Evolutionary conservation across 345 rosid species (phyloP).

Genomic region (Eucalyptus polybractea): DNA sequence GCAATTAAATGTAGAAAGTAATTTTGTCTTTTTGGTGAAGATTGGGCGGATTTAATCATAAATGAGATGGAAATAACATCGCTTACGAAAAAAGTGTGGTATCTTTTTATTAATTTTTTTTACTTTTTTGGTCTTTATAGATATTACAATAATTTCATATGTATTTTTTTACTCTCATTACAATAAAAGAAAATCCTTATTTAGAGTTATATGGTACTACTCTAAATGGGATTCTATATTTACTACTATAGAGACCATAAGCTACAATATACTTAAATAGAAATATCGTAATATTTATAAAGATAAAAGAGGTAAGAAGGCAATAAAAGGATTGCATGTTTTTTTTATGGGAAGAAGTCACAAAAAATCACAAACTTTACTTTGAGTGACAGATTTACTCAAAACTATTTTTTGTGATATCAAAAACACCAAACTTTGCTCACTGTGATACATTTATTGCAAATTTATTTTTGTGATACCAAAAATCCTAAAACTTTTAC

Average conservation of each 20-base stretch:
- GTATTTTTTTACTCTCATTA: not conserved
- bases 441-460: fast-evolving
- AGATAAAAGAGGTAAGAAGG: not conserved
- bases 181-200: not conserved
- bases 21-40: no score
- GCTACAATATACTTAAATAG: not conserved
- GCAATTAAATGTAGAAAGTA: no score
- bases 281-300: not conserved
- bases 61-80: no score
- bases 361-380: no score
- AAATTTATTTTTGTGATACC: no score
- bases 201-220: not conserved
- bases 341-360: no score
- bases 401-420: no score
- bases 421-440: no score
- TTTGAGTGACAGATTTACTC: no score
- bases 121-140: not conserved
- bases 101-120: not conserved
- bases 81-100: not conserved
- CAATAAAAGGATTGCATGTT: not conserved
- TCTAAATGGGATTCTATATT: not conserved
- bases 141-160: not conserved
- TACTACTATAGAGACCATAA: not conserved
- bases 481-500: no score
- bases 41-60: no score